Evolutionary conservation across 1,139 yeast genomes (phyloP).

Genomic region (Geotrichum siamense): DNA sequence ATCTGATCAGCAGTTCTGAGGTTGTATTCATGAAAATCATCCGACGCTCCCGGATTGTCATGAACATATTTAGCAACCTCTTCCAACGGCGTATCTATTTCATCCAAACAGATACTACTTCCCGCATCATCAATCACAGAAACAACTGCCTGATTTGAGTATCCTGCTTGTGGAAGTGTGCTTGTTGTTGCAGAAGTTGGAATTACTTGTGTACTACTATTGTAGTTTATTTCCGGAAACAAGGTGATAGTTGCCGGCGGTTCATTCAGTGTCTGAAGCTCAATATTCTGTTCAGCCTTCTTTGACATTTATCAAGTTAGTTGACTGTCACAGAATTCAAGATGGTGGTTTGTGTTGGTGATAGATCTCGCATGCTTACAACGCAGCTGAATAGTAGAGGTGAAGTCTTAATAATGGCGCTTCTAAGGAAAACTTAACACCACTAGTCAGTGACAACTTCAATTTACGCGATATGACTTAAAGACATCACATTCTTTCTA

Average conservation of each 20-base stretch:
- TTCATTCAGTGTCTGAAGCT: neutral
- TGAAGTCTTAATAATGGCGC: too few relatives aligned
- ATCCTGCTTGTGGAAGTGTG: neutral
- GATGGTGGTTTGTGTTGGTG: too few relatives aligned
- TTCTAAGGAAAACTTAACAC: too few relatives aligned
- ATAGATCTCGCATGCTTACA: too few relatives aligned
- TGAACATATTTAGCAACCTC: slow-evolving; percentile 16
- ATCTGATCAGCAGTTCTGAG: slow-evolving; percentile 34
- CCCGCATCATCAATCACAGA: slow-evolving; percentile 29
- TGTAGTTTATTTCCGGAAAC: slow-evolving; percentile 4
- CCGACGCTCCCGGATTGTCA: slow-evolving; percentile 16
- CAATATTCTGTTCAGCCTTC: neutral
- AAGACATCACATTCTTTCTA: too few relatives aligned
- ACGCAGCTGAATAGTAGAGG: too few relatives aligned
- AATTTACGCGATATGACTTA: too few relatives aligned
- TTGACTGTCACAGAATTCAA: too few relatives aligned
- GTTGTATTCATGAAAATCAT: slow-evolving; percentile 39
- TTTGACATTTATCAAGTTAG: neutral
- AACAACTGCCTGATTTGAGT: slow-evolving; percentile 6
- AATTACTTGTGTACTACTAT: neutral
- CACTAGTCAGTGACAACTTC: too few relatives aligned
- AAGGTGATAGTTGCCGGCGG: neutral
- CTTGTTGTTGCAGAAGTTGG: neutral
- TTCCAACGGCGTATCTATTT: slow-evolving; percentile 24
- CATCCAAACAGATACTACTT: slow-evolving; percentile 32